Percentiles rank a stretch among this genome's conserved stretches.
These are phyloP conservation scores for barrel medic (Medicago truncatula) DNA, from an alignment of 306 rosid species.

Conservation along the genomic window DNA sequence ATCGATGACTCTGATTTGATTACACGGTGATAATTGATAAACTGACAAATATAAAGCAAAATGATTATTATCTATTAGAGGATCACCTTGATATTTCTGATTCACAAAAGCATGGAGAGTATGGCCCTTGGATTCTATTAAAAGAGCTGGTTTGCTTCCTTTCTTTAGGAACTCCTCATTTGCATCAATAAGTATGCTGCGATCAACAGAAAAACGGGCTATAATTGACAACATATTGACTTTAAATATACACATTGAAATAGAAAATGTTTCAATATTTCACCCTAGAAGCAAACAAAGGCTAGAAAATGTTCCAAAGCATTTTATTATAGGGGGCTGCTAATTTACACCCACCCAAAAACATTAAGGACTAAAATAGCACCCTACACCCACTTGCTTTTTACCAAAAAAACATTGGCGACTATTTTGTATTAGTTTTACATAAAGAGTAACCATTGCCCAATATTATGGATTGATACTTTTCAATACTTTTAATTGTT, in stretches of 20 bases:
- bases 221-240: slow-evolving; percentile 24
- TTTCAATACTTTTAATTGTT: slow-evolving; percentile 18
- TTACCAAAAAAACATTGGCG: no score
- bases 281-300: slow-evolving; percentile 14
- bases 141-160: slow-evolving; percentile 74
- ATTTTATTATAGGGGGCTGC: background rate
- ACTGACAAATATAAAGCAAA: slow-evolving; percentile 24
- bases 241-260: slow-evolving; percentile 22
- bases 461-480: slow-evolving; percentile 21
- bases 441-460: no score
- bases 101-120: slow-evolving; percentile 92
- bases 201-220: slow-evolving; percentile 42
- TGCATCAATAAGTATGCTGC: slow-evolving; percentile 68
- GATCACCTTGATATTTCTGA: slow-evolving; percentile 76
- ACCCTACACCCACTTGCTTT: no score
- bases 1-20: slow-evolving; percentile 10
- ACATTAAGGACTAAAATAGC: no score
- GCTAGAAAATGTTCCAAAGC: background rate
- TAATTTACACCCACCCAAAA: no score
- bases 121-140: slow-evolving; percentile 85
- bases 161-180: slow-evolving; percentile 77
- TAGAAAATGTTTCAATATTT: slow-evolving; percentile 11
- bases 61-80: slow-evolving; percentile 21
- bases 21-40: slow-evolving; percentile 11
- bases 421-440: no score